Conservation (phyloP, 1,284 basidiomycete species). For the Boletus nobilissimus region DNA sequence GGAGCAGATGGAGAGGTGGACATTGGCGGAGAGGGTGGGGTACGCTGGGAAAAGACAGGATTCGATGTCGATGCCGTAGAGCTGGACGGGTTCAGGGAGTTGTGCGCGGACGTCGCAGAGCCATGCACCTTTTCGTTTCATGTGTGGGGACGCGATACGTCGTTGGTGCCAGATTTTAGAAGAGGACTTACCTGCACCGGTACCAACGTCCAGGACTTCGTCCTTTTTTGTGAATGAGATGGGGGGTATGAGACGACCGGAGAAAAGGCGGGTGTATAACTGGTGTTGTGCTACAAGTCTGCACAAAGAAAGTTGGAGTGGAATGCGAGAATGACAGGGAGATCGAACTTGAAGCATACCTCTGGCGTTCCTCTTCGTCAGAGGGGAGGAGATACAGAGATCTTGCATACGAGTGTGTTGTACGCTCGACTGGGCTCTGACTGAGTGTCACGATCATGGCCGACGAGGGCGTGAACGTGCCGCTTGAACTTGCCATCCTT, state of each 20-base stretch:
- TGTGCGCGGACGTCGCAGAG: constrained; percentile 31
- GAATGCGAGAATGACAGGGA: not conserved
- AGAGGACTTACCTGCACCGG: constrained; percentile 32
- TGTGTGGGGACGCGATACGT: not conserved
- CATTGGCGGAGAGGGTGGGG: constrained; percentile 19
- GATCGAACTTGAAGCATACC: constrained; percentile 18
- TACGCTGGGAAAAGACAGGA: constrained; percentile 31
- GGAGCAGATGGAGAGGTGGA: constrained; percentile 36
- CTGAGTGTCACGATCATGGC: constrained; percentile 20
- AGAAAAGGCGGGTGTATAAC: constrained; percentile 35
- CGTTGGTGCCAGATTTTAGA: not conserved
- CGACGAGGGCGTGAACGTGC: not conserved
- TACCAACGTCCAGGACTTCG: constrained; percentile 40
- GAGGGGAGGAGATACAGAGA: constrained; percentile 42
- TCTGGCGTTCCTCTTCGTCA: constrained; percentile 41
- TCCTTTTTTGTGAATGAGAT: constrained; percentile 30
- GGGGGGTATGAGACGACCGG: constrained; percentile 35
- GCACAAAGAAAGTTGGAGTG: not conserved
- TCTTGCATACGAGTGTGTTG: constrained; percentile 29
- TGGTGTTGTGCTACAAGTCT: constrained; percentile 35
- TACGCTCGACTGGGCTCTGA: constrained; percentile 19
- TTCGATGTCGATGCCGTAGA: constrained; percentile 39
- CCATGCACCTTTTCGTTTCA: constrained; percentile 34
- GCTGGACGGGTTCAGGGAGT: constrained; percentile 33
- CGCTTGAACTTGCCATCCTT: too few species aligned